Conservation (phyloP, 2,329 filamentous ascomycete genomes). For the Thelonectria olida region DNA sequence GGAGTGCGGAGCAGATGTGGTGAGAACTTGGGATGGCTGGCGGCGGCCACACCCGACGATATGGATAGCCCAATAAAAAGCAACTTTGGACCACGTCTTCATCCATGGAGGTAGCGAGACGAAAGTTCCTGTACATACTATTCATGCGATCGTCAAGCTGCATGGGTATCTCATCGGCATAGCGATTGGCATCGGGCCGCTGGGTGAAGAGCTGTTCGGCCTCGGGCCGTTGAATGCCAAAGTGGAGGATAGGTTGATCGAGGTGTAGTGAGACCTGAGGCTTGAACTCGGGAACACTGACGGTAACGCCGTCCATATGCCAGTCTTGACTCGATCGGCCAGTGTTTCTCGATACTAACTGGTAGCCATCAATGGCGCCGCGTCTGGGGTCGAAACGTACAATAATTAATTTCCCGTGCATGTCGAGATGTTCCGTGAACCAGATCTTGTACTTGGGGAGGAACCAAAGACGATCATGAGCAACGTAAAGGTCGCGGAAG, state of each 20-base stretch:
- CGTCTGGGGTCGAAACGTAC: constrained; percentile 78
- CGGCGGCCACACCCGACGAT: constrained; percentile 79
- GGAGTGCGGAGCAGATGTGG: constrained; percentile 53
- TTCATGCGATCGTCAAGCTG: constrained; percentile 54
- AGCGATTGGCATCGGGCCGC: constrained; percentile 47
- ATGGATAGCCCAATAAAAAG: constrained; percentile 49
- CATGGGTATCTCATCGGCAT: constrained; percentile 64
- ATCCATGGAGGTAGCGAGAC: constrained; percentile 66
- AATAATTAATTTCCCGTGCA: constrained; percentile 79
- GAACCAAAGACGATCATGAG: constrained; percentile 87
- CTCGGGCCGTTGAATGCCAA: constrained; percentile 48
- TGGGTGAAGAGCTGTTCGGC: constrained; percentile 30
- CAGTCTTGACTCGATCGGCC: constrained; percentile 62
- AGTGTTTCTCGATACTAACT: constrained; percentile 71
- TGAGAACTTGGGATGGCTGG: constrained; percentile 70
- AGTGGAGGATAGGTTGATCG: constrained; percentile 75
- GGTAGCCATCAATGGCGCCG: constrained; percentile 83
- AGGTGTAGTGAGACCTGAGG: constrained; percentile 77
- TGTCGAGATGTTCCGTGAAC: constrained; percentile 76
- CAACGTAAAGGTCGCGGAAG: constrained; percentile 76
- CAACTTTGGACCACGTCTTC: constrained; percentile 45
- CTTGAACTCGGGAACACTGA: constrained; percentile 74
- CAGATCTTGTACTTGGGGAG: constrained; percentile 82
- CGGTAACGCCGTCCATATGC: constrained; percentile 70
- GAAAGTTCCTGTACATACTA: constrained; percentile 71